phyloP scores from a whole-genome alignment of 148 eudicot species.

The Chenopodium suecicum region DNA sequence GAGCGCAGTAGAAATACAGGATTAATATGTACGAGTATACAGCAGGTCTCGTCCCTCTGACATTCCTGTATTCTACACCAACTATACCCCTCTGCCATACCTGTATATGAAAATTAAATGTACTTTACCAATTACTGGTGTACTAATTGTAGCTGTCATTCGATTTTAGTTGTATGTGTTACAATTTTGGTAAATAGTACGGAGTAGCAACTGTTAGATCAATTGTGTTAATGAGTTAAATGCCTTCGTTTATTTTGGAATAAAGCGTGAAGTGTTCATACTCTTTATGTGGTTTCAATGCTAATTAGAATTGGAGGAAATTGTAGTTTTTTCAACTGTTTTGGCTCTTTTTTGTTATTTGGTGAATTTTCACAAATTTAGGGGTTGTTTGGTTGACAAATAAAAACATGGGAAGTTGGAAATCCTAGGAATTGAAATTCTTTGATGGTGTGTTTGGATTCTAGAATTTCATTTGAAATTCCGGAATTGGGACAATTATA shows the following conservation, averaged over 20 bases:
- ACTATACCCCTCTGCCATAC: not conserved
- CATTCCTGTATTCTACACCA: not conserved
- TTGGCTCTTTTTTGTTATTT: too few species aligned
- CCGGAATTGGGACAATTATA: too few species aligned
- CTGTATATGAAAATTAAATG: constrained; percentile 20
- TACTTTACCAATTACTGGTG: not conserved
- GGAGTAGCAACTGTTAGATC: not conserved
- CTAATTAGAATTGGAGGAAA: not conserved
- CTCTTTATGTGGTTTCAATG: not conserved
- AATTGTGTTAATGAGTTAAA: not conserved
- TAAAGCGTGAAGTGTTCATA: not conserved
- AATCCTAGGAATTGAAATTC: too few species aligned
- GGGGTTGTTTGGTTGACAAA: too few species aligned
- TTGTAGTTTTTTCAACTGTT: not conserved
- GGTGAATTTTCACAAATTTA: too few species aligned
- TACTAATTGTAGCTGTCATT: not conserved
- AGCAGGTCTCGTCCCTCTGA: not conserved
- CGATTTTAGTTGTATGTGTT: not conserved
- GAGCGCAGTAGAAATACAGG: constrained; percentile 30
- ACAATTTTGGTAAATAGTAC: not conserved
- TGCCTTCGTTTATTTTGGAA: not conserved
- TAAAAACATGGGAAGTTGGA: too few species aligned
- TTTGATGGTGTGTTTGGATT: too few species aligned
- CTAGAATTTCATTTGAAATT: too few species aligned
- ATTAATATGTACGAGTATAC: constrained; percentile 29